phyloP scores from a whole-genome alignment of 225 moss, liverwort and hornwort species.

The Climacium dendroides region DNA sequence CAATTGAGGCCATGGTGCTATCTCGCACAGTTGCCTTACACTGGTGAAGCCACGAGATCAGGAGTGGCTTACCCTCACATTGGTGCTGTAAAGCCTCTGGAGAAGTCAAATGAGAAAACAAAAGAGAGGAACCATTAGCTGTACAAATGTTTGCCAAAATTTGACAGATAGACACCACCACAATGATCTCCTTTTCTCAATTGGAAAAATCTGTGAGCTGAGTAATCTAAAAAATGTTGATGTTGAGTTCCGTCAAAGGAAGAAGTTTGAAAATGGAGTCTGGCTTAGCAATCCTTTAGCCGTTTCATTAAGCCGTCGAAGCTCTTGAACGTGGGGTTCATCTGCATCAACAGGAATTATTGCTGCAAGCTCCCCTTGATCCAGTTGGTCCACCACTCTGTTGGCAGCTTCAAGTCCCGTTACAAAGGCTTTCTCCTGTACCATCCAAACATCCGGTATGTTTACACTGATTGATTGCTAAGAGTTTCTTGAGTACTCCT shows the following conservation, averaged over 20 bases:
- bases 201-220: background rate
- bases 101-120: background rate
- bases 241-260: background rate
- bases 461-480: background rate
- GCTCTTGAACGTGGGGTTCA: slow-evolving; percentile 65
- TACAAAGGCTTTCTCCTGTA: slow-evolving; percentile 90
- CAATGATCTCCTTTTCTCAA: background rate
- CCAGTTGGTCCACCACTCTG: slow-evolving; percentile 47
- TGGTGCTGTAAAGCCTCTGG: background rate
- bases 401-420: slow-evolving; percentile 97
- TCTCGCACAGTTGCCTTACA: too few species aligned
- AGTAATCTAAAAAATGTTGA: background rate
- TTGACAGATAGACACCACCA: background rate
- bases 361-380: slow-evolving; percentile 45
- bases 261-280: slow-evolving; percentile 34
- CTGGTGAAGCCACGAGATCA: background rate
- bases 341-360: slow-evolving; percentile 71
- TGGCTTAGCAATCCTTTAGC: slow-evolving; percentile 33
- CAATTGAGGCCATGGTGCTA: background rate
- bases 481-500: background rate
- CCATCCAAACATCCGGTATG: background rate
- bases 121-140: background rate
- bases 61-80: background rate
- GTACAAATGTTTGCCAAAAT: background rate
- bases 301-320: slow-evolving; percentile 52